Percentiles rank a stretch among this genome's conserved stretches.
Evolutionary conservation across 2,329 filamentous ascomycete genomes (phyloP).

Genomic region (Scopulariopsis brevicaulis): DNA sequence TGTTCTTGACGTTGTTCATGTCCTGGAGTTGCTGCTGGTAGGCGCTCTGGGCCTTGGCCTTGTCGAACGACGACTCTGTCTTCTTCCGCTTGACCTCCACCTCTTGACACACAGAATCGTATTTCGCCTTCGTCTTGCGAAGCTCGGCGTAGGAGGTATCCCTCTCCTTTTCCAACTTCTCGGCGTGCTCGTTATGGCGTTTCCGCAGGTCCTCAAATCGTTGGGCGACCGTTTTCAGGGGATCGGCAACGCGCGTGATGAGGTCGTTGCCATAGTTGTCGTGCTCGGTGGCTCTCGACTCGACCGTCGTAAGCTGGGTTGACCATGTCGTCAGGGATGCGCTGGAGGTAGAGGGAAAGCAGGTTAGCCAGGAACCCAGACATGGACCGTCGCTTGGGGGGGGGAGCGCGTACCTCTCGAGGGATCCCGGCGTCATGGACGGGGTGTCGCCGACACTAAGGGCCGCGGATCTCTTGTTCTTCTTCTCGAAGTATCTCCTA

Average conservation of each 20-base stretch:
- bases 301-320: slow-evolving; percentile 82
- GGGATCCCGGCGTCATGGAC: slow-evolving; percentile 82
- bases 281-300: slow-evolving; percentile 79
- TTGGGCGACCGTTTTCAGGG: slow-evolving; percentile 60
- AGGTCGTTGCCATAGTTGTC: slow-evolving; percentile 75
- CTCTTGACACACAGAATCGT: slow-evolving; percentile 86
- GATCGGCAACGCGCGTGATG: slow-evolving; percentile 71
- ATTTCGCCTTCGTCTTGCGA: slow-evolving; percentile 85
- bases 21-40: slow-evolving; percentile 89
- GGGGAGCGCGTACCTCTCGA: slow-evolving; percentile 59
- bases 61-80: slow-evolving; percentile 87
- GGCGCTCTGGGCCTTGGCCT: slow-evolving; percentile 77
- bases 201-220: slow-evolving; percentile 91
- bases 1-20: slow-evolving; percentile 98
- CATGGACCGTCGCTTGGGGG: background rate
- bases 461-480: slow-evolving; percentile 75
- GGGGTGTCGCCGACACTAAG: slow-evolving; percentile 92
- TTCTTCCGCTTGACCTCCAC: slow-evolving; percentile 93
- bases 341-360: slow-evolving; percentile 27
- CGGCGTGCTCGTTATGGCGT: slow-evolving; percentile 77
- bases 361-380: background rate
- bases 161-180: slow-evolving; percentile 80
- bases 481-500: slow-evolving; percentile 97
- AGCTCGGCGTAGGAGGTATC: slow-evolving; percentile 76
- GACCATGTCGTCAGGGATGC: slow-evolving; percentile 96